A percentile compares a stretch with the other conserved stretches of the same genome.
phyloP scores from a whole-genome alignment of 768 basidiomycete species.

The Rhodosporidiobolus odoratus region DNA sequence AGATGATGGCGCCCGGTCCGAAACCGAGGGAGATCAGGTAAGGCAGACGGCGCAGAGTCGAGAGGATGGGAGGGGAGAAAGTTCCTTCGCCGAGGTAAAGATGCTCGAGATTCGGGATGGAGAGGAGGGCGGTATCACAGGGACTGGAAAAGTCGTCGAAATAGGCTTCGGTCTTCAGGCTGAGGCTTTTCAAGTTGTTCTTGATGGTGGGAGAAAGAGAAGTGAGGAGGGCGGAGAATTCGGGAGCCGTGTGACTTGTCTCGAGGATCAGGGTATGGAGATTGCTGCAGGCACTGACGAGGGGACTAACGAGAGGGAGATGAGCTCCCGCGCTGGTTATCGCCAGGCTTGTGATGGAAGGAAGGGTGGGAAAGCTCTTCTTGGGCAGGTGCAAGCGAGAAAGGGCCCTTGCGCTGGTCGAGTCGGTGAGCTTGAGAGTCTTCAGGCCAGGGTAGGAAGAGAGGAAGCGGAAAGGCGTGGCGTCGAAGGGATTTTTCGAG shows the following conservation, averaged over 20 bases:
- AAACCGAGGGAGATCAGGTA: slow-evolving; percentile 5
- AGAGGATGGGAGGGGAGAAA: background rate
- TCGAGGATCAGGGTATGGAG: too few species aligned
- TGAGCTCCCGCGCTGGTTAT: too few species aligned
- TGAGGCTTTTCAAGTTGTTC: background rate
- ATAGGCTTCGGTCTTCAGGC: background rate
- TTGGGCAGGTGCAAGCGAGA: too few species aligned
- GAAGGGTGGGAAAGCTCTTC: too few species aligned
- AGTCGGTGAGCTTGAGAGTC: background rate
- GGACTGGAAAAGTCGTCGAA: background rate
- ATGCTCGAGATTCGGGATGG: slow-evolving; percentile 5
- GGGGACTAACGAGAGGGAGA: too few species aligned
- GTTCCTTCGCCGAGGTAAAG: slow-evolving; percentile 14
- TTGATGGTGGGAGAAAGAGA: too few species aligned
- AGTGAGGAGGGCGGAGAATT: too few species aligned
- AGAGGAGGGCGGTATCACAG: background rate
- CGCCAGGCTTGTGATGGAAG: too few species aligned
- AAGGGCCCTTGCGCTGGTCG: too few species aligned
- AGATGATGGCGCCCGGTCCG: background rate
- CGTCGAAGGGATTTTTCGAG: slow-evolving; percentile 2
- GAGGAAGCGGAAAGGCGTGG: background rate
- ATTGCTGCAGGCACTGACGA: too few species aligned
- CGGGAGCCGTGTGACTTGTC: too few species aligned
- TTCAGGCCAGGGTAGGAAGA: background rate
- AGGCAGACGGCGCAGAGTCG: background rate